Conservation (phyloP, 306 rosid species). For the Cucurbita ficifolia region DNA sequence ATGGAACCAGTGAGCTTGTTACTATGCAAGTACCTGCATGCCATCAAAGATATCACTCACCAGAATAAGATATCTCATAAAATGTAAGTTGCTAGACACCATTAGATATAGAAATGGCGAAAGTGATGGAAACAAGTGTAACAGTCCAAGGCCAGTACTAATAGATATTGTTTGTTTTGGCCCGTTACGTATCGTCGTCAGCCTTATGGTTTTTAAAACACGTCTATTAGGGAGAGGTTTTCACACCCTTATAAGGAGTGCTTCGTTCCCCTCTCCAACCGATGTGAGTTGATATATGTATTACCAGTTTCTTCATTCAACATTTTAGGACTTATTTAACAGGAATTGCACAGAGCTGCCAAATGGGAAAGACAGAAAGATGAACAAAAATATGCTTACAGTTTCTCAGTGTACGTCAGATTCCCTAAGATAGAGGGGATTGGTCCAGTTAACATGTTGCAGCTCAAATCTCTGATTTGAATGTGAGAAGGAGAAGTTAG, state of each 20-base stretch:
- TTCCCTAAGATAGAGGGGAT: conserved; percentile 89
- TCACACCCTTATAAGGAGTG: no score
- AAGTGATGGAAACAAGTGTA: not conserved
- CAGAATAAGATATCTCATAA: not conserved
- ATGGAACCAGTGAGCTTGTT: conserved; percentile 77
- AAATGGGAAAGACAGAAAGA: not conserved
- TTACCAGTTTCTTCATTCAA: not conserved
- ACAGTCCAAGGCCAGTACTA: no score
- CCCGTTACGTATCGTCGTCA: no score
- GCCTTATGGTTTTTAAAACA: no score
- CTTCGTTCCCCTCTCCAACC: no score
- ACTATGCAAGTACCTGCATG: conserved; percentile 76
- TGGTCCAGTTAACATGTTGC: conserved; percentile 62
- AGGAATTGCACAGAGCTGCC: not conserved
- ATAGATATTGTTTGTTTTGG: no score
- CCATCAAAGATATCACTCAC: not conserved
- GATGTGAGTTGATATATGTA: not conserved
- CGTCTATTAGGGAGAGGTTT: no score
- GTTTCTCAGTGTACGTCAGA: conserved; percentile 74
- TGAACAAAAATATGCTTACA: conserved; percentile 32
- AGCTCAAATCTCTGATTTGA: conserved; percentile 67
- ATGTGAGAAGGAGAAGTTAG: not conserved
- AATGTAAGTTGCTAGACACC: not conserved
- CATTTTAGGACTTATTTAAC: not conserved
- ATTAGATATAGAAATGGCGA: not conserved